Evolutionary conservation across 495 filamentous ascomycete genomes (phyloP).

Genomic region (Delitschia confertaspora): DNA sequence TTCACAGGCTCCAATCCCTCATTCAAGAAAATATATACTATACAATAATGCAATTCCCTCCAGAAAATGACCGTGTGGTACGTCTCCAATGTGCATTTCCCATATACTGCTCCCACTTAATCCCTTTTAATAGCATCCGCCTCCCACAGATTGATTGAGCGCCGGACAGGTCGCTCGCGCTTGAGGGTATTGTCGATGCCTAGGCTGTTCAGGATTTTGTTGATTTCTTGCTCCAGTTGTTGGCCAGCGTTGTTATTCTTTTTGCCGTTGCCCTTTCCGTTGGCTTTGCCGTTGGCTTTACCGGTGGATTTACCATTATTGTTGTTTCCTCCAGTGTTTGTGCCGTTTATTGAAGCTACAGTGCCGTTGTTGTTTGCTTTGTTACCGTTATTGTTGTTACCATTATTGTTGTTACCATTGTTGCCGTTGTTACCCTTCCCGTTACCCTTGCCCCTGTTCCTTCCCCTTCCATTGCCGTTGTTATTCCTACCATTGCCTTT

Average conservation of each 20-base stretch:
- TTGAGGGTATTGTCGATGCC: not conserved
- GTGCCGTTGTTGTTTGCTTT: not conserved
- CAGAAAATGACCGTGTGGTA: no score
- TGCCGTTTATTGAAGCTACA: no score
- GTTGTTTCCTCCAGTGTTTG: no score
- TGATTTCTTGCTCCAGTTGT: not conserved
- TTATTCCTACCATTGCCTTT: slow-evolving; percentile 5
- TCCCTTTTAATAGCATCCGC: slow-evolving; percentile 1
- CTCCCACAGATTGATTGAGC: slow-evolving; percentile 1
- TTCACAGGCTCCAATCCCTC: no score
- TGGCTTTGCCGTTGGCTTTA: no score
- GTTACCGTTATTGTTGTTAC: not conserved
- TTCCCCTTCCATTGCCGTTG: not conserved
- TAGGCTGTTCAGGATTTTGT: not conserved
- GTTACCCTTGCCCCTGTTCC: no score
- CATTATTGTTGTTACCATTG: not conserved
- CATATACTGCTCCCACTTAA: not conserved
- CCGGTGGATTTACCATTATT: no score
- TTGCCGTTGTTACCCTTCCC: not conserved
- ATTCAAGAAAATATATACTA: no score
- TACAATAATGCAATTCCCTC: no score
- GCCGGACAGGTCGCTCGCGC: slow-evolving; percentile 1
- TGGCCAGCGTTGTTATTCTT: slow-evolving; percentile 1
- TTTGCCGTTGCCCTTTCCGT: slow-evolving; percentile 5
- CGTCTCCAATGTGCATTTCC: no score